Base-by-base conservation (phyloP, 2,329 filamentous ascomycete species). In the Fusarium phyllophilum region DNA sequence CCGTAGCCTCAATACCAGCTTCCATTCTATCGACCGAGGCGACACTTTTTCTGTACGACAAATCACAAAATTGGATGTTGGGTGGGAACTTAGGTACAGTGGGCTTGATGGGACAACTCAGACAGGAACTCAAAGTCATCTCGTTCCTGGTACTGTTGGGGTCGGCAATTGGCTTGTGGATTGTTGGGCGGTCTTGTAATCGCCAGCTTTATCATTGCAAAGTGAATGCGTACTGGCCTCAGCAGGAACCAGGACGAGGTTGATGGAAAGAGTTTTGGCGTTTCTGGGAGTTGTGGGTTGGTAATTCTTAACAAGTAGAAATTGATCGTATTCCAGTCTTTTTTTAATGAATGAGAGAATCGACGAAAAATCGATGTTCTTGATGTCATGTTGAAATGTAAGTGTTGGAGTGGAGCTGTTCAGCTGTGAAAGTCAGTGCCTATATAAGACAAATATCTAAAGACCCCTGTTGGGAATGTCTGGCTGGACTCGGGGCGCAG, bases 1-100 rank as follows among this genome's bases (percentile, higher is more conserved):
- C 75, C 60, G 52, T 74, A 78, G 68, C 68, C 64, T 73, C 60
- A 49, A 78, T 70, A 59, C 62, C 62, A 73, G 66, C 66, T 62
- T 54, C 39, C 56, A 49, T 62, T 60, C 48, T 60, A 51, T 39
- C 58, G 54, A 52, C 45, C 22, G 66, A 67, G 52, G 72, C 61
- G 33, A 65, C 52, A 52, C 36, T 24, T 57, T 63, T 66, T 65
- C 56, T 56, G 41, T 54, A 69, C 62, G 63, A 64, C 38, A 65
- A 52, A 63, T 62, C 13, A 66, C 34, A 68, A 72, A 69, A 55
- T 74, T 77, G 72, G 64, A 77, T 77, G 52, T 31, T 48, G 54
- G 64, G 31, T 66, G 62, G 54, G 63, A 64, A n/a, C 44, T 45
- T 67, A 67, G 70, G 65, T 33, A 49, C 42, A 59, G 64, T n/a